A percentile compares a stretch with the other conserved stretches of the same genome.
These are phyloP conservation scores for Cicer pinnatifidum DNA, from an alignment of 306 rosid genomes.

Conservation along the genomic window DNA sequence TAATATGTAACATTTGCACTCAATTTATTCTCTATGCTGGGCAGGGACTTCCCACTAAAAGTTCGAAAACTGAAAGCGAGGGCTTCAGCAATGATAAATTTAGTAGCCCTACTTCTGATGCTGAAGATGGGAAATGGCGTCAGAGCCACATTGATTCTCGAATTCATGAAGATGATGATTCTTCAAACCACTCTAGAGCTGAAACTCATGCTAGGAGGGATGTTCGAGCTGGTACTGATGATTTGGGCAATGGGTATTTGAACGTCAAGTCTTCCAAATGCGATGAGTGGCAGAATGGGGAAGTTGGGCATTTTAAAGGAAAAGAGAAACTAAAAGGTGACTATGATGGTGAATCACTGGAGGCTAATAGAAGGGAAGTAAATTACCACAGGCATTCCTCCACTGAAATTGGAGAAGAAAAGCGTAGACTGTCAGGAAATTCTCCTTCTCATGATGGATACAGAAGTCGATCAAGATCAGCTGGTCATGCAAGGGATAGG, in stretches of 20 bases:
- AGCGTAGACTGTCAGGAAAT: conserved; percentile 38
- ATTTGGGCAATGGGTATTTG: conserved; percentile 53
- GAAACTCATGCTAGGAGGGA: conserved; percentile 43
- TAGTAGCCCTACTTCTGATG: conserved; percentile 41
- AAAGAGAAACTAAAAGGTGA: conserved; percentile 48
- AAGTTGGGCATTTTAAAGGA: conserved; percentile 47
- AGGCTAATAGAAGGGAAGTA: conserved; percentile 47
- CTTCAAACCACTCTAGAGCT: conserved; percentile 46
- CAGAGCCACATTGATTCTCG: conserved; percentile 22
- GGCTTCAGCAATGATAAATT: conserved; percentile 36
- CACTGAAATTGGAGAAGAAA: conserved; percentile 62
- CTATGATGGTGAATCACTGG: conserved; percentile 47
- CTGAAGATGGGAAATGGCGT: conserved; percentile 37
- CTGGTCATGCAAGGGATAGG: conserved; percentile 60
- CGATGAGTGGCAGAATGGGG: conserved; percentile 50
- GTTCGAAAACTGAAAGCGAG: conserved; percentile 39
- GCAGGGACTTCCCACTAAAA: conserved; percentile 46
- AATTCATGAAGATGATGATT: conserved; percentile 44
- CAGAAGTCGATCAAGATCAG: conserved; percentile 73
- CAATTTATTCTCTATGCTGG: conserved; percentile 43
- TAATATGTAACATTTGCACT: conserved; percentile 37
- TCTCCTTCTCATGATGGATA: conserved; percentile 54
- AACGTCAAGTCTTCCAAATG: conserved; percentile 49
- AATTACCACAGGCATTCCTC: conserved; percentile 47
- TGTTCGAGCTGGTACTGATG: conserved; percentile 45